Evolutionary conservation across 257 asterid genomes (phyloP).

Genomic region (Coffea canephora): DNA sequence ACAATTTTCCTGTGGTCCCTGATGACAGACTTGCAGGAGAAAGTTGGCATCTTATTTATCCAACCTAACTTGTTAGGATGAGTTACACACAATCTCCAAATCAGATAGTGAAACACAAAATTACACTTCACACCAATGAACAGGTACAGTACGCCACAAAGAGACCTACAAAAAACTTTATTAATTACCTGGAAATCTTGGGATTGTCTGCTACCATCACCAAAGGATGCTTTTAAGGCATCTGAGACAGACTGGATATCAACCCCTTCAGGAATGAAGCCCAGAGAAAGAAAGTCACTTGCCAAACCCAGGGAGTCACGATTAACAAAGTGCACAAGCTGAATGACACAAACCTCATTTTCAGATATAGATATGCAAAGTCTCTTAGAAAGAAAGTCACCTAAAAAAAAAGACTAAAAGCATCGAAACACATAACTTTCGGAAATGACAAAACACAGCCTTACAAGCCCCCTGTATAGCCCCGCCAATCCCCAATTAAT

Average conservation of each 20-base stretch:
- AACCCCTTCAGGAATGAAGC: constrained; percentile 89
- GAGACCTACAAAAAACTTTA: not conserved
- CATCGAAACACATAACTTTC: not conserved
- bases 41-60: not conserved
- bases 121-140: not conserved
- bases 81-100: not conserved
- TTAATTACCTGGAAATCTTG: constrained; percentile 87
- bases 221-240: constrained; percentile 78
- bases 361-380: not conserved
- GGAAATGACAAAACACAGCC: no score
- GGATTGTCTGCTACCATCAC: constrained; percentile 71
- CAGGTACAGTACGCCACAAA: not conserved
- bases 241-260: constrained; percentile 77
- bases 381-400: not conserved
- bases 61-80: not conserved
- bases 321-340: constrained; percentile 98
- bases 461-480: no score
- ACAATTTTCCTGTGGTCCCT: not conserved
- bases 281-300: constrained; percentile 88
- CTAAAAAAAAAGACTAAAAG: not conserved
- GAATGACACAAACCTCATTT: constrained; percentile 26
- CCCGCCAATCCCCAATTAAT: no score
- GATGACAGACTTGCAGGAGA: not conserved
- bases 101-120: not conserved
- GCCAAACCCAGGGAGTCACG: constrained; percentile 93